Percentiles rank a stretch among this genome's conserved stretches.
Evolutionary conservation across 2,329 filamentous ascomycete genomes (phyloP).

Genomic region (Epichloe uncinata): DNA sequence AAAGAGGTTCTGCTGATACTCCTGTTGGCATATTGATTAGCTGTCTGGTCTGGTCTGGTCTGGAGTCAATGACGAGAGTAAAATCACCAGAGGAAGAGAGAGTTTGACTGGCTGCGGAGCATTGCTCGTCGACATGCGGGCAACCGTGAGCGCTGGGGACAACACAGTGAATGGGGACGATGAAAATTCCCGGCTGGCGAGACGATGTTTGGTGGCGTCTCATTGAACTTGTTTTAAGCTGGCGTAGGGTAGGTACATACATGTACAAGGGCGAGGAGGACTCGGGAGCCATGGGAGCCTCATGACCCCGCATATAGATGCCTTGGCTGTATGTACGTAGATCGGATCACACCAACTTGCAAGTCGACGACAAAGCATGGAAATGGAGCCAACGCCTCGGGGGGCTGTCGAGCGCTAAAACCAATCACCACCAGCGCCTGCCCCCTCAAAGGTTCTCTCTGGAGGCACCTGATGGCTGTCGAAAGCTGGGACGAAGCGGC

Average conservation of each 20-base stretch:
- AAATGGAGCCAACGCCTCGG: neutral
- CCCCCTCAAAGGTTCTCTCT: neutral
- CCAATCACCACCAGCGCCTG: neutral
- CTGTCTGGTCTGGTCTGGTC: neutral
- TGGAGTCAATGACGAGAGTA: neutral
- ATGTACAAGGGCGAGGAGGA: too few species aligned
- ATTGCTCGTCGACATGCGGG: slow-evolving; percentile 39
- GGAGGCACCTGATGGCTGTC: neutral
- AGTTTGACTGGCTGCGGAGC: slow-evolving; percentile 62
- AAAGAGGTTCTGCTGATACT: slow-evolving; percentile 94
- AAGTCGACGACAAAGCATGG: neutral
- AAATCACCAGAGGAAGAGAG: slow-evolving; percentile 47
- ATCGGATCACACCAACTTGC: too few species aligned
- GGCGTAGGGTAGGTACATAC: too few species aligned
- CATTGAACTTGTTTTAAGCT: too few species aligned
- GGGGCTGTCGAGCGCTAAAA: too few species aligned
- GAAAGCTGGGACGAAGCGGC: neutral
- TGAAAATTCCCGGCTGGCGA: neutral
- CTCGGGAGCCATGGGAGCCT: too few species aligned
- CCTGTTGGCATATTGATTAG: slow-evolving; percentile 24
- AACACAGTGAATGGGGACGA: neutral
- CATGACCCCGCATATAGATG: too few species aligned
- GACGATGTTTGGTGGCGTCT: too few species aligned
- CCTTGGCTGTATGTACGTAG: too few species aligned
- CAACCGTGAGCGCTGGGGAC: neutral